Base-by-base conservation (phyloP, 352 stramenopile genomes). In the Globisporangium radiosum region DNA sequence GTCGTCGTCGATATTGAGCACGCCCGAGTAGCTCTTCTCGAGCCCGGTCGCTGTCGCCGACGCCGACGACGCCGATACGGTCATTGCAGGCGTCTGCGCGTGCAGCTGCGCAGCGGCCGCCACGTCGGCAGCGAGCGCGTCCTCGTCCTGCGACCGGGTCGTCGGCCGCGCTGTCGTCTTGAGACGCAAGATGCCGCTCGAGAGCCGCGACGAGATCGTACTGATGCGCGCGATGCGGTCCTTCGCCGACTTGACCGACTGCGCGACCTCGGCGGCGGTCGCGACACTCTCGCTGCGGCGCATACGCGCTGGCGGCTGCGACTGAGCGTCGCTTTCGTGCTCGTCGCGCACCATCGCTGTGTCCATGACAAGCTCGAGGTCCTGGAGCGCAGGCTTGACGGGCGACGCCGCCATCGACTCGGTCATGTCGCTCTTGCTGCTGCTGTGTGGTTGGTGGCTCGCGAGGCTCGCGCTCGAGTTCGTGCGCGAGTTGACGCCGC, bases 131-230 rank as follows among this genome's bases (percentile, higher is more conserved):
- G 47, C 40, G 10, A 66, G 17, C 38, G 54, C 14, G 14, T 60
- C 55, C 13, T 66, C 60, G 17, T 66, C 60, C 19, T 61, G 47
- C 7, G 60, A 66, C 39, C 56, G 57, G 8, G 60, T 37, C 45
- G 54, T 61, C n/a, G 54, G 54, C 3, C 60, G 60, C 44, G 43
- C 42, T 4, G 38, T 40, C 4, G 38, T 66, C 60, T 66, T 66
- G 43, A 92, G 68, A 47, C 76, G 74, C 56, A 78, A 76, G 50
- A 92, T 86, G 3, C 83, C 74, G 1, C 75, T 83, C 1, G 82
- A 88, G 52, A 92, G 87, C 4, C 80, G 75, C 39, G 80, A 90
- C 15, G 78, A 89, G 53, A 92, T 90, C 19, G 71, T 86, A 17
- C 76, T 73, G 56, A 90, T 86, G 15, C 76, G 76, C 3, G 72